Evolutionary conservation across 208 protist species (phyloP).

Genomic region (Trypanosoma vivax): DNA sequence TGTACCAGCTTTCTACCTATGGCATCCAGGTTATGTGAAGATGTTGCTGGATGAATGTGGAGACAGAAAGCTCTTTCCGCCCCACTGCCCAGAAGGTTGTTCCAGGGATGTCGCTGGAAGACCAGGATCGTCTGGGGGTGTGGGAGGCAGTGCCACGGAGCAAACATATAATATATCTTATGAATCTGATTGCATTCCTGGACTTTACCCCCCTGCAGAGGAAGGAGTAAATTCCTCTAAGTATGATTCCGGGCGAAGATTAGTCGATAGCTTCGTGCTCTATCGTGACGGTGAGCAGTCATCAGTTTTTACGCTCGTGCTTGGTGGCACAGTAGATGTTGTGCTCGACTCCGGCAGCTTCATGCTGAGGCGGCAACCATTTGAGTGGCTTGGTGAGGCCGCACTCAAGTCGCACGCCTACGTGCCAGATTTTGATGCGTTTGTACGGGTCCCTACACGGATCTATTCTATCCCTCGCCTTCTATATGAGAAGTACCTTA

Average conservation of each 20-base stretch:
- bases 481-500: constrained; percentile 56
- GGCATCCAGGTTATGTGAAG: constrained; percentile 70
- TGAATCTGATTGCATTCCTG: too few relatives aligned
- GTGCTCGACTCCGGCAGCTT: constrained; percentile 57
- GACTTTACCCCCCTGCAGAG: too few relatives aligned
- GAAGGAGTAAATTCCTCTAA: not conserved
- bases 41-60: constrained; percentile 71
- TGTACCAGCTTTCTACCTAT: constrained; percentile 50
- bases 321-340: constrained; percentile 67
- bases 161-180: too few relatives aligned
- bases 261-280: constrained; percentile 47
- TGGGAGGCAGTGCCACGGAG: too few relatives aligned
- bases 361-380: constrained; percentile 41
- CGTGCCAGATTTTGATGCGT: constrained; percentile 68
- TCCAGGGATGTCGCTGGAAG: too few relatives aligned
- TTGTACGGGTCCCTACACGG: constrained; percentile 57
- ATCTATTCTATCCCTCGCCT: constrained; percentile 52
- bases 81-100: not conserved
- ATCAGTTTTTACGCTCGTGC: constrained; percentile 56
- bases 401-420: constrained; percentile 59
- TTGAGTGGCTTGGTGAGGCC: constrained; percentile 67
- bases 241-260: constrained; percentile 30
- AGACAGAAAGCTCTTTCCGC: constrained; percentile 57
- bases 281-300: constrained; percentile 55
- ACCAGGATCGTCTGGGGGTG: too few relatives aligned